Evolutionary conservation across 192 early-diverging fungal species (phyloP).

Genomic region (Coemansia sp.): DNA sequence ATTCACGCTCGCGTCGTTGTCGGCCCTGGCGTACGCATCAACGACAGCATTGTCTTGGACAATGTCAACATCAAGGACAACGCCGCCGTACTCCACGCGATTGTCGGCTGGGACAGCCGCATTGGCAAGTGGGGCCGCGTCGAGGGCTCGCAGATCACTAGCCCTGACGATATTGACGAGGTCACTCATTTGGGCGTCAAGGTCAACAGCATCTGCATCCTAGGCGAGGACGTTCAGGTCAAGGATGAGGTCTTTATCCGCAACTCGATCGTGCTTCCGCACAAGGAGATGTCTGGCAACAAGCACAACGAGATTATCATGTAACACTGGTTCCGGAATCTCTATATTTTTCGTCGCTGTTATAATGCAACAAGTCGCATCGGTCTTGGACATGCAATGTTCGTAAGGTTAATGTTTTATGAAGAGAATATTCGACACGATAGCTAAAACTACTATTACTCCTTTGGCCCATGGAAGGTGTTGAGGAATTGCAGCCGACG

Average conservation of each 20-base stretch:
- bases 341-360: neutral
- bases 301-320: slow-evolving; percentile 96
- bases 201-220: slow-evolving; percentile 87
- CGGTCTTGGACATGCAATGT: neutral
- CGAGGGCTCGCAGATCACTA: slow-evolving; percentile 75
- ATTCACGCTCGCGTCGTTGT: slow-evolving; percentile 84
- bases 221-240: slow-evolving; percentile 90
- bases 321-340: slow-evolving; percentile 51
- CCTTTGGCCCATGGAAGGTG: slow-evolving; percentile 30
- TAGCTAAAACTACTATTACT: neutral
- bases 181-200: slow-evolving; percentile 87
- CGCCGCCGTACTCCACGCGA: slow-evolving; percentile 80
- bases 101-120: slow-evolving; percentile 93
- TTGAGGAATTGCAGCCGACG: slow-evolving; percentile 51
- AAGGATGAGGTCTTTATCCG: slow-evolving; percentile 93
- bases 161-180: slow-evolving; percentile 66
- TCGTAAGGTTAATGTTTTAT: slow-evolving; percentile 1
- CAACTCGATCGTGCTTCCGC: slow-evolving; percentile 96
- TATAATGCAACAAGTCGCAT: neutral
- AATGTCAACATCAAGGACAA: slow-evolving; percentile 89
- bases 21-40: slow-evolving; percentile 89
- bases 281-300: slow-evolving; percentile 90
- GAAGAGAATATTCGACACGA: neutral
- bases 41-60: slow-evolving; percentile 93
- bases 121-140: slow-evolving; percentile 93